Base-by-base conservation (phyloP, 495 filamentous ascomycete species). In the Chaetomium fimeti region DNA sequence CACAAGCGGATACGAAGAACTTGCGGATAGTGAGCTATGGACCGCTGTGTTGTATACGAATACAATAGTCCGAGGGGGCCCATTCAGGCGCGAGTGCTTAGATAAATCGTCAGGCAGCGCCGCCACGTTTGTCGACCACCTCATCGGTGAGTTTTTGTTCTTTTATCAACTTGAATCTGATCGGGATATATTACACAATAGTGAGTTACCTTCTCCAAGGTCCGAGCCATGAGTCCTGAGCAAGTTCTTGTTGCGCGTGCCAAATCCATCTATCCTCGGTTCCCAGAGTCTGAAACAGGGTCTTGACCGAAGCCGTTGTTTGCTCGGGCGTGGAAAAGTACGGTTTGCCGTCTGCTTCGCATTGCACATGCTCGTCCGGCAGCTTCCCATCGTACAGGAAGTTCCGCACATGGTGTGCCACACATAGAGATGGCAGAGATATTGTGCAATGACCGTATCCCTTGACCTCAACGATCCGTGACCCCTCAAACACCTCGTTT, bases 361-460 rank as follows among this genome's bases (percentile, higher is more conserved):
- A 82, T 57, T 69, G 64, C 43, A 68, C 62, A 45, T 77, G 65
- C 15, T 53, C 53, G 0, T 72, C 66, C 0, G 78, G 80, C 48
- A 82, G 22, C 28, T 65, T 74, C 12, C 78, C 78, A 28, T 80
- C 69, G 15, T 72, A 64, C 36, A 81, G 68, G 55, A 74, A 81
- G 5, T 59, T 69, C 5, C 76, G 69, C 7, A 82, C 66, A 58
- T 76, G 71, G 20, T 64, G 69, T 0, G 73, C 73, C 5, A 74
- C 28, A 29, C 79, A 82, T 11, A 73, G 25, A 0, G 80, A 82
- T 3, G 75, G 67, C 15, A 79, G 66, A 5, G 77, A 72, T n/a
- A 77, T 42, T 15, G 76, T 76, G 61, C 76, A 81, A 57, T 81
- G 79, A 0, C 79, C 80, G 52, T 81, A 82, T 0, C 73, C 79